Conservation (phyloP, 768 basidiomycete species). For the Naganishia vishniacii region DNA sequence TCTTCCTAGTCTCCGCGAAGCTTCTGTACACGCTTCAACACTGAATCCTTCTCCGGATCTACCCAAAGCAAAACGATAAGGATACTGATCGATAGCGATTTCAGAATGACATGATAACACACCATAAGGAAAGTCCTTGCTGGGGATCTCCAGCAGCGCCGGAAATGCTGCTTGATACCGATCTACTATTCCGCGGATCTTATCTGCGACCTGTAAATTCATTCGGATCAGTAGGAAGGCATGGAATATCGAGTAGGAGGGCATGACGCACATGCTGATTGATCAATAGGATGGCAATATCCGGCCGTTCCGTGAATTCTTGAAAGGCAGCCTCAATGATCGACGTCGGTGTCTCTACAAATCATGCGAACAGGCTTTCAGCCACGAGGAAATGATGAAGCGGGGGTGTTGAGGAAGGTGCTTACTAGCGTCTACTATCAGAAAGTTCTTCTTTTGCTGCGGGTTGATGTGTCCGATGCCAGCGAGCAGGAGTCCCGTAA, state of each 20-base stretch:
- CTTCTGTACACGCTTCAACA: constrained; percentile 94
- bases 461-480: constrained; percentile 88
- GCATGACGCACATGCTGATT: constrained; percentile 81
- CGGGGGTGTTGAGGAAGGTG: constrained; percentile 21
- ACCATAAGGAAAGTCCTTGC: constrained; percentile 98
- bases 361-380: background rate
- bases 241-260: background rate
- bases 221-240: constrained; percentile 1
- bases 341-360: constrained; percentile 83
- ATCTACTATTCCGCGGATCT: constrained; percentile 90
- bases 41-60: constrained; percentile 94
- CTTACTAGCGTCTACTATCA: constrained; percentile 88
- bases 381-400: background rate
- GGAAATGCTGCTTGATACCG: constrained; percentile 94
- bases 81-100: too few species aligned
- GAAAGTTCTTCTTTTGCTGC: constrained; percentile 93
- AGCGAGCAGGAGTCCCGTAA: constrained; percentile 89
- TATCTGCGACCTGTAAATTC: constrained; percentile 76
- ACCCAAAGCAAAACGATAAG: constrained; percentile 5
- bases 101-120: constrained; percentile 45
- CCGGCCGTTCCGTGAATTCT: constrained; percentile 88
- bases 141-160: constrained; percentile 92
- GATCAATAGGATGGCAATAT: constrained; percentile 92
- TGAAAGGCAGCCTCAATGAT: constrained; percentile 87
- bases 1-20: constrained; percentile 76